Conservation (phyloP, 139 green algal genomes). For the Chlamydomonas sphaeroides region DNA sequence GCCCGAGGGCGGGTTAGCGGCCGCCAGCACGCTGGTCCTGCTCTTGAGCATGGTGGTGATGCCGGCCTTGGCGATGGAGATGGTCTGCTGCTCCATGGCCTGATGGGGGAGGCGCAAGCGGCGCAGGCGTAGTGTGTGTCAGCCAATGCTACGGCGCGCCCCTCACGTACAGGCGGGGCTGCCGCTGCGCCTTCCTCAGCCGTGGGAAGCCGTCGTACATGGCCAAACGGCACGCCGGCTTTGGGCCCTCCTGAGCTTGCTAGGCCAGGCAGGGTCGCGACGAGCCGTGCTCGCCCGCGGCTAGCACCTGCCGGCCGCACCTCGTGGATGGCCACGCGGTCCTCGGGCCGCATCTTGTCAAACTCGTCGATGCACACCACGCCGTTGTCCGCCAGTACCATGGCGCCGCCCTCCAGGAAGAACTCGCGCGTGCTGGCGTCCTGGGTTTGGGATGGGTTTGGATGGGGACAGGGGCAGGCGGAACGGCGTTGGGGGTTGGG, state of each 20-base stretch:
- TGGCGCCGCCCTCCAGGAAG: slow-evolving; percentile 88
- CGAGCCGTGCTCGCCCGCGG: too few relatives aligned
- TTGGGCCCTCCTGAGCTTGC: too few relatives aligned
- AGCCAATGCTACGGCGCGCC: too few relatives aligned
- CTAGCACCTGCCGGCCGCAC: slow-evolving; percentile 42
- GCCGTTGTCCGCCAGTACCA: slow-evolving; percentile 98
- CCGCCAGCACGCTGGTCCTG: slow-evolving; percentile 94
- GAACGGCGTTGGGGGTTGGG: too few relatives aligned
- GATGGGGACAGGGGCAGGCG: neutral
- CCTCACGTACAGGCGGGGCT: too few relatives aligned
- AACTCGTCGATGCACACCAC: slow-evolving; percentile 99
- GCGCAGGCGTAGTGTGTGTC: too few relatives aligned
- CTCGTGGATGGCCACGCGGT: slow-evolving; percentile 98
- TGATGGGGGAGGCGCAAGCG: slow-evolving; percentile 31
- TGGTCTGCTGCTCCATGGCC: slow-evolving; percentile 99
- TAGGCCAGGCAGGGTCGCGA: too few relatives aligned
- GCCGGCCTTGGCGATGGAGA: slow-evolving; percentile 98
- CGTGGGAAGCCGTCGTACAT: too few relatives aligned
- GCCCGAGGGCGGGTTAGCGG: slow-evolving; percentile 94
- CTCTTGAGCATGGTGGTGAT: slow-evolving; percentile 98
- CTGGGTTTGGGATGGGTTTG: neutral
- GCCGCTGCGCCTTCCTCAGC: too few relatives aligned
- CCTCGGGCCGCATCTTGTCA: slow-evolving; percentile 99
- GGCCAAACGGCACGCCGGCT: too few relatives aligned
- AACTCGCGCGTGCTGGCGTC: slow-evolving; percentile 66